phyloP scores from a whole-genome alignment of 805 yeast genomes.

The Blastobotrys americana region DNA sequence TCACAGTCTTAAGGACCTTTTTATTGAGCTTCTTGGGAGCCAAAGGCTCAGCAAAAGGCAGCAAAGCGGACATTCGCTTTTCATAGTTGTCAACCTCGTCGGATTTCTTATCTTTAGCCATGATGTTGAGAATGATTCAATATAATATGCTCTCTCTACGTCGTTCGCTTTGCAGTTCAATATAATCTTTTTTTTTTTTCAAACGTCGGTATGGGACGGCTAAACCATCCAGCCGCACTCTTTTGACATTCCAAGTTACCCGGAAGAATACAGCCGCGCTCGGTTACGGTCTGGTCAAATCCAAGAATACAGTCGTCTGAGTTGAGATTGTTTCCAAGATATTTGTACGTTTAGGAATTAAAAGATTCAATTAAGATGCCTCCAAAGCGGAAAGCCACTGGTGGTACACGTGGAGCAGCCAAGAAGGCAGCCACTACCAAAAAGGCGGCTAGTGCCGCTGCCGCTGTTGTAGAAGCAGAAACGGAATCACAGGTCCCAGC shows the following conservation, averaged over 20 bases:
- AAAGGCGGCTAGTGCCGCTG: not conserved
- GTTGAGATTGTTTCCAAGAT: too few species aligned
- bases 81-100: slow-evolving; percentile 75
- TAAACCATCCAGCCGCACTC: not conserved
- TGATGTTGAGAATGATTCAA: slow-evolving; percentile 2
- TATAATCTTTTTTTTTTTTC: not conserved
- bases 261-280: too few species aligned
- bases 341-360: too few species aligned
- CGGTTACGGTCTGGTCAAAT: too few species aligned
- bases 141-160: not conserved
- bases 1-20: slow-evolving; percentile 89
- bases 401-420: not conserved
- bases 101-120: slow-evolving; percentile 23
- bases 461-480: too few species aligned
- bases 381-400: slow-evolving; percentile 8
- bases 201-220: not conserved
- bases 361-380: too few species aligned
- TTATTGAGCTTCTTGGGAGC: slow-evolving; percentile 95
- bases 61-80: slow-evolving; percentile 76
- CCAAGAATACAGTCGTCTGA: too few species aligned
- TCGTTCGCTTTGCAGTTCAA: not conserved
- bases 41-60: slow-evolving; percentile 89
- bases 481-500: not conserved
- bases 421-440: not conserved
- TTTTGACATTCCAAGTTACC: too few species aligned